These are phyloP conservation scores for Mentha longifolia DNA, from an alignment of 257 asterid genomes.

Conservation along the genomic window DNA sequence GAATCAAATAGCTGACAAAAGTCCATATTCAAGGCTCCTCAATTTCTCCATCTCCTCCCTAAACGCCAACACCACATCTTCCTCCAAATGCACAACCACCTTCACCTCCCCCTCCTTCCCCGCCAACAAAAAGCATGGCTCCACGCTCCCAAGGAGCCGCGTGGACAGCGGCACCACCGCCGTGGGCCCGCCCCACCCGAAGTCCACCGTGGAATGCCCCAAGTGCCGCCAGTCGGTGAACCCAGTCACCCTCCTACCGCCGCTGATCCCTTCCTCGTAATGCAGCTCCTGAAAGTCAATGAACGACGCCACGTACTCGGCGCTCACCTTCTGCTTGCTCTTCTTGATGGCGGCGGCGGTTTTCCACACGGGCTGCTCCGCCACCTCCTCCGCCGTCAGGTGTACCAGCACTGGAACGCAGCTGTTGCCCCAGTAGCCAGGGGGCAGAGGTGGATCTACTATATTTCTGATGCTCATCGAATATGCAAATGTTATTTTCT, in stretches of 20 bases:
- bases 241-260: conserved; percentile 69
- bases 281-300: conserved; percentile 78
- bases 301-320: conserved; percentile 62
- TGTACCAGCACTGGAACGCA: conserved; percentile 83
- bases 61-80: conserved; percentile 49
- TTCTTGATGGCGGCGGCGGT: conserved; percentile 63
- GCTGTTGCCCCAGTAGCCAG: conserved; percentile 89
- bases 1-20: conserved; percentile 31
- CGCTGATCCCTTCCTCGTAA: conserved; percentile 59
- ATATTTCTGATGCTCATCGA: conserved; percentile 64
- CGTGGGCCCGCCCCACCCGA: conserved; percentile 86
- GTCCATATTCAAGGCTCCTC: conserved; percentile 28
- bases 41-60: conserved; percentile 54
- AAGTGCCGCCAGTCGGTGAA: conserved; percentile 94
- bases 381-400: conserved; percentile 56
- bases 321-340: conserved; percentile 62
- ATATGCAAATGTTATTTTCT: conserved; percentile 71
- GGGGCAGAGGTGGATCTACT: conserved; percentile 61
- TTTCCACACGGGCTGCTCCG: conserved; percentile 60
- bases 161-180: conserved; percentile 70
- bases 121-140: conserved; percentile 80
- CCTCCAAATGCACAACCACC: conserved; percentile 66
- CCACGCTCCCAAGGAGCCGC: conserved; percentile 67
- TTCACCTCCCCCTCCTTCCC: conserved; percentile 52
- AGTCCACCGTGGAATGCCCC: conserved; percentile 89